Percentiles rank a stretch among this genome's conserved stretches.
Conservation (phyloP, 305 asterid genomes). For the Coffea humblotiana region DNA sequence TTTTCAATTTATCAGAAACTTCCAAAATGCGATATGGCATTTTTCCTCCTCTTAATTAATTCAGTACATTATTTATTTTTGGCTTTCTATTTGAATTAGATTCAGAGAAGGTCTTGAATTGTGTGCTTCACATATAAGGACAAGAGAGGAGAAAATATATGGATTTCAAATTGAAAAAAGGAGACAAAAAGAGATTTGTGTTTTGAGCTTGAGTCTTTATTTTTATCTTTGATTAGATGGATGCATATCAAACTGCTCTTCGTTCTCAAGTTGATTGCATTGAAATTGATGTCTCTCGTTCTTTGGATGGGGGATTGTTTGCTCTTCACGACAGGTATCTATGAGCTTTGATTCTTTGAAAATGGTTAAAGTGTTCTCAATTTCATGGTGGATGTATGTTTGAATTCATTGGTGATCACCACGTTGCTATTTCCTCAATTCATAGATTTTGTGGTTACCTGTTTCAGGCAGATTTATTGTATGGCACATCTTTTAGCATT, state of each 20-base stretch:
- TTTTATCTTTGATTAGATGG: constrained; percentile 46
- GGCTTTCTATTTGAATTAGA: not conserved
- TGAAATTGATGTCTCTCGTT: constrained; percentile 94
- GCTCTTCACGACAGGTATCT: constrained; percentile 96
- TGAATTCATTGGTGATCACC: not conserved
- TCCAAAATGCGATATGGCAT: too few relatives aligned
- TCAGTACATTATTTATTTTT: too few relatives aligned
- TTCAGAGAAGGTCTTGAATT: constrained; percentile 1
- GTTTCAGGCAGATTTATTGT: not conserved
- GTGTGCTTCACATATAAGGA: not conserved
- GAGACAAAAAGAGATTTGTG: not conserved
- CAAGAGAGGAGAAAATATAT: not conserved
- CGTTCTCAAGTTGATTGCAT: constrained; percentile 84
- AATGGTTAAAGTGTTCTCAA: constrained; percentile 4
- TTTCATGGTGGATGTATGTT: not conserved
- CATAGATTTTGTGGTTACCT: not conserved
- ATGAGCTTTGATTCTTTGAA: constrained; percentile 16
- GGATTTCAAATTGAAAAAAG: not conserved
- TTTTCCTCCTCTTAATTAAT: too few relatives aligned
- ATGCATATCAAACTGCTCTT: constrained; percentile 70
- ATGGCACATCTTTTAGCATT: not conserved
- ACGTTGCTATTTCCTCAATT: not conserved
- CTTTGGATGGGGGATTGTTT: constrained; percentile 81
- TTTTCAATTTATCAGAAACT: too few relatives aligned
- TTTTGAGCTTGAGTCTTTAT: not conserved